A percentile compares a stretch with the other conserved stretches of the same genome.
phyloP scores from a whole-genome alignment of 2,329 filamentous ascomycete species.

The Aspergillus glaucus region DNA sequence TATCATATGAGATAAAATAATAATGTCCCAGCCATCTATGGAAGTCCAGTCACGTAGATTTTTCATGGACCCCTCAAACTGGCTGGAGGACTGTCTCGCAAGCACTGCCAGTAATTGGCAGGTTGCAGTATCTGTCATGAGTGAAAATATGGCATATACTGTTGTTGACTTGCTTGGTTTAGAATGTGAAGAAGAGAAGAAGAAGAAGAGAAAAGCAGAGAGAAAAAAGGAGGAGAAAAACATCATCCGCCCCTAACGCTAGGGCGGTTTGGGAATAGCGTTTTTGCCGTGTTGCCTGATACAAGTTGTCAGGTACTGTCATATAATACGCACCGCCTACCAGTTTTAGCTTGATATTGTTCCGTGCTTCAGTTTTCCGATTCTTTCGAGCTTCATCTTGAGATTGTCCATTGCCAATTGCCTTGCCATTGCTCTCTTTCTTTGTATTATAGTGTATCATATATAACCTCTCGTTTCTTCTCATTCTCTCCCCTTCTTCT shows the following conservation, averaged over 20 bases:
- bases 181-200: conserved; percentile 13
- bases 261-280: conserved; percentile 3
- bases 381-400: not conserved
- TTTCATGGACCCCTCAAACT: conserved; percentile 44
- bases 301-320: not conserved
- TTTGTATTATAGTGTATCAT: not conserved
- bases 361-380: not conserved
- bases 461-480: not conserved
- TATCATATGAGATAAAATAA: not conserved
- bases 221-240: conserved; percentile 13
- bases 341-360: not conserved
- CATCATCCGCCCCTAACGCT: conserved; percentile 14
- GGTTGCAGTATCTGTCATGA: conserved; percentile 18
- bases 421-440: conserved; percentile 7
- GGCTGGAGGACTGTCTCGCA: conserved; percentile 38
- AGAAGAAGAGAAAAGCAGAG: conserved; percentile 1
- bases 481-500: conserved; percentile 5
- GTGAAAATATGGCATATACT: conserved; percentile 19
- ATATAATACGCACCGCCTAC: not conserved
- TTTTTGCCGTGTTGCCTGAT: not conserved
- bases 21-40: conserved; percentile 41
- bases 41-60: conserved; percentile 35
- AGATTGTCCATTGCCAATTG: not conserved
- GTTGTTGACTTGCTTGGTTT: conserved; percentile 24
- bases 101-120: conserved; percentile 22